A percentile compares a stretch with the other conserved stretches of the same genome.
These are phyloP conservation scores for Penicillium sp. DNA, from an alignment of 2,329 filamentous ascomycete species.

Conservation along the genomic window DNA sequence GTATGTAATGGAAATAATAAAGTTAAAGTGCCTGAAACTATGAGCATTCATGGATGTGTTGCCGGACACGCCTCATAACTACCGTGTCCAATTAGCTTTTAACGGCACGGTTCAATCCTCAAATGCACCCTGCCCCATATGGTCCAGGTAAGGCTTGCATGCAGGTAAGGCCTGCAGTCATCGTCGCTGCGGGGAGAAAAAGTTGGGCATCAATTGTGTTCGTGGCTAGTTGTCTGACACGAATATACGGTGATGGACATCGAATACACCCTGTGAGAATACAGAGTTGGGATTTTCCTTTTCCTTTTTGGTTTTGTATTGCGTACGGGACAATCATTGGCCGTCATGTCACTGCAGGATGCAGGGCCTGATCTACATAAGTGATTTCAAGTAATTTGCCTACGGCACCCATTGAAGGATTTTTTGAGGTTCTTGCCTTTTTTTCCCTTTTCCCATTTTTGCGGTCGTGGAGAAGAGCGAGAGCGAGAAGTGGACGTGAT, in stretches of 20 bases:
- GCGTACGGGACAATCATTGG: background rate
- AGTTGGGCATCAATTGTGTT: conserved; percentile 12
- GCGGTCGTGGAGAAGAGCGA: background rate
- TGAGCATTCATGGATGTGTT: background rate
- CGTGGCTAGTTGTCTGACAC: background rate
- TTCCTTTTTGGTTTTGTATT: background rate
- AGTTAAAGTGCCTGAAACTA: background rate
- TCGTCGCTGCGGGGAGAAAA: background rate
- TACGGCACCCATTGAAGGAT: background rate
- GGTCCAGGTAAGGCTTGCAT: conserved; percentile 8
- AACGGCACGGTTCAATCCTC: background rate
- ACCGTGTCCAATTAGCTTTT: background rate
- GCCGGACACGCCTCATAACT: background rate
- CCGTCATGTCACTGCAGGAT: background rate
- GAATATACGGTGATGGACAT: background rate
- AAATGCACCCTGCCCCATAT: conserved; percentile 2
- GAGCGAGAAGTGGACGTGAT: background rate
- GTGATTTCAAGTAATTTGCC: background rate
- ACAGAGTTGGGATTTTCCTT: no score
- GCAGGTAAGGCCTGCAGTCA: conserved; percentile 2
- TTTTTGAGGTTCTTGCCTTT: background rate
- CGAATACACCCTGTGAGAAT: background rate
- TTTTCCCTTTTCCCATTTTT: conserved; percentile 3
- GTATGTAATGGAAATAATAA: background rate
- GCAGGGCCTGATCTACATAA: conserved; percentile 5